phyloP scores from a whole-genome alignment of 805 yeast genomes.

The Hanseniaspora nectarophila region DNA sequence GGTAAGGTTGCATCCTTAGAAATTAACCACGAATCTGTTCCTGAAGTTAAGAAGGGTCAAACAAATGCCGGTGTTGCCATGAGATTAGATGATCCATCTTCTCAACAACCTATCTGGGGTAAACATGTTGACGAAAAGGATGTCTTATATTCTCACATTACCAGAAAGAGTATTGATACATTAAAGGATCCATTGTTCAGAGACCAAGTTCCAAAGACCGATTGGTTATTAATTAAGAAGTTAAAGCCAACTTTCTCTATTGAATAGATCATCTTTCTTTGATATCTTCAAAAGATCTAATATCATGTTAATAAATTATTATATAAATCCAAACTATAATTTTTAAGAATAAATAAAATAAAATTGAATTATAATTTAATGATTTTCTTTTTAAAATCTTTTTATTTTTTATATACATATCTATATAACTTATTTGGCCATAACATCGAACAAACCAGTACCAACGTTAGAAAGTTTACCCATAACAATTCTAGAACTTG shows the following conservation, averaged over 20 bases:
- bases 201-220: conserved; percentile 84
- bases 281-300: background rate
- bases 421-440: conserved; percentile 28
- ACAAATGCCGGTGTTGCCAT: conserved; percentile 97
- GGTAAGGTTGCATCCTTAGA: conserved; percentile 91
- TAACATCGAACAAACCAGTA: conserved; percentile 87
- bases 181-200: conserved; percentile 97
- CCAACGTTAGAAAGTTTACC: conserved; percentile 89
- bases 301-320: background rate
- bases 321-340: background rate
- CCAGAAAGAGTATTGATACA: conserved; percentile 89
- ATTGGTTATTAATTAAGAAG: conserved; percentile 84
- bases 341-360: background rate
- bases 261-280: conserved; percentile 26
- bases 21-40: conserved; percentile 81
- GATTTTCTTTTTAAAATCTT: background rate
- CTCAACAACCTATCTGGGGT: conserved; percentile 96
- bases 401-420: background rate
- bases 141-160: conserved; percentile 72
- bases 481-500: conserved; percentile 83
- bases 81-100: conserved; percentile 86
- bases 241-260: conserved; percentile 83
- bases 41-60: conserved; percentile 80
- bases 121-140: conserved; percentile 96
- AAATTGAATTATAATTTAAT: background rate